These are phyloP conservation scores for Arthrobotrys sphaeroides DNA, from an alignment of 2,329 filamentous ascomycete genomes.

Conservation along the genomic window DNA sequence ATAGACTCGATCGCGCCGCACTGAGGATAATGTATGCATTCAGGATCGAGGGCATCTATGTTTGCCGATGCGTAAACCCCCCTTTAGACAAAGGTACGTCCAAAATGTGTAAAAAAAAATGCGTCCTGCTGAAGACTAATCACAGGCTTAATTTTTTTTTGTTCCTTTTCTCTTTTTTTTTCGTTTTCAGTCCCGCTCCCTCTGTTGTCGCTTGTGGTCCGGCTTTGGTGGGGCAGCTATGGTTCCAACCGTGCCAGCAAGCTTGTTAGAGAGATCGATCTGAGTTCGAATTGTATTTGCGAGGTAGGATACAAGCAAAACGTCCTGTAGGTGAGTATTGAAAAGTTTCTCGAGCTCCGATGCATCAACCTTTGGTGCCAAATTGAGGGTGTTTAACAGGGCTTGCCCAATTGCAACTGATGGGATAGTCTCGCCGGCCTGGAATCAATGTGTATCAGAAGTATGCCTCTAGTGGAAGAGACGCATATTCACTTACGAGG, in stretches of 20 bases:
- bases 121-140: no score
- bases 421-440: conserved; percentile 85
- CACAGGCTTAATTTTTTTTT: no score
- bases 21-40: no score
- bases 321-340: conserved; percentile 99
- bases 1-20: no score
- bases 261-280: conserved; percentile 94
- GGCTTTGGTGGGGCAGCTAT: conserved; percentile 33
- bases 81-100: no score
- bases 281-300: conserved; percentile 99
- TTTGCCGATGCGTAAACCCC: no score
- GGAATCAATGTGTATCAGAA: neutral
- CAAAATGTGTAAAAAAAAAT: no score
- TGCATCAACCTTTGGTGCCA: conserved; percentile 93
- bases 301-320: conserved; percentile 96
- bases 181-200: conserved; percentile 30
- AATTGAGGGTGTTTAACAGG: conserved; percentile 88
- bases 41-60: no score
- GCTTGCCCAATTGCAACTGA: conserved; percentile 93
- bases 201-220: conserved; percentile 40
- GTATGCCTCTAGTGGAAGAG: neutral
- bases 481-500: conserved; percentile 65
- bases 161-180: no score
- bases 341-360: conserved; percentile 95
- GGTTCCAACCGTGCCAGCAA: conserved; percentile 68